Evolutionary conservation across 2,329 filamentous ascomycete genomes (phyloP).

Genomic region (Ophiostoma populinum): DNA sequence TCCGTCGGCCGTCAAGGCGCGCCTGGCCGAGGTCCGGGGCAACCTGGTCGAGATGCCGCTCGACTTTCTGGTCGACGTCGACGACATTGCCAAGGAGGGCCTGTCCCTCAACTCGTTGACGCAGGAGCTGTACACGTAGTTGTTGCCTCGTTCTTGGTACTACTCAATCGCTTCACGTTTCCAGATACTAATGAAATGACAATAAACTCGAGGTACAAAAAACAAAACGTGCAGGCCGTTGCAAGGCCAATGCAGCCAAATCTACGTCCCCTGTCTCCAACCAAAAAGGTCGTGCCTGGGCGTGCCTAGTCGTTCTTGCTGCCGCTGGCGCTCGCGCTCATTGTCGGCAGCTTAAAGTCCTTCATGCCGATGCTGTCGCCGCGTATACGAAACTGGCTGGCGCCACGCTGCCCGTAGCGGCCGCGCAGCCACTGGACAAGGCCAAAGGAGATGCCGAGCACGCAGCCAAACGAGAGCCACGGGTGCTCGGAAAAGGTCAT

Average conservation of each 20-base stretch:
- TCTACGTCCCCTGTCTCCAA: no score
- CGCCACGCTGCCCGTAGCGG: conserved; percentile 33
- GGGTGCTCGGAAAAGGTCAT: conserved; percentile 41
- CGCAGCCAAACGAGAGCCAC: conserved; percentile 37
- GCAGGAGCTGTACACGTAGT: conserved; percentile 52
- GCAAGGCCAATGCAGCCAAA: background rate
- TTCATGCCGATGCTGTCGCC: conserved; percentile 24
- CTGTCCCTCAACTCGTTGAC: conserved; percentile 55
- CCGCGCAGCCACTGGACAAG: conserved; percentile 35
- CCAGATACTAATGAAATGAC: background rate
- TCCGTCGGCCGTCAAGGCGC: conserved; percentile 50
- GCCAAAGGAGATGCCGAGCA: conserved; percentile 38
- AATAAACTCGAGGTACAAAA: background rate
- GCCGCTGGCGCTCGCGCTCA: conserved; percentile 25
- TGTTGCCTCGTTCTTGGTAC: no score
- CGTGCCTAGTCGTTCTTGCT: conserved; percentile 35
- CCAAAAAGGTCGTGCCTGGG: no score
- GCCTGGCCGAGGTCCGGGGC: conserved; percentile 48
- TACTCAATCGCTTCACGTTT: no score
- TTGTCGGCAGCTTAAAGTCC: conserved; percentile 46
- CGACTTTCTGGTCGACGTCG: conserved; percentile 62
- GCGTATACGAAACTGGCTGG: conserved; percentile 44
- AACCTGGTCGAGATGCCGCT: conserved; percentile 81
- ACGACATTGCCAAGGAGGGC: conserved; percentile 75
- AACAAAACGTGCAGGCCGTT: no score